phyloP scores from a whole-genome alignment of 805 yeast species.

The Candida taoyuanica region DNA sequence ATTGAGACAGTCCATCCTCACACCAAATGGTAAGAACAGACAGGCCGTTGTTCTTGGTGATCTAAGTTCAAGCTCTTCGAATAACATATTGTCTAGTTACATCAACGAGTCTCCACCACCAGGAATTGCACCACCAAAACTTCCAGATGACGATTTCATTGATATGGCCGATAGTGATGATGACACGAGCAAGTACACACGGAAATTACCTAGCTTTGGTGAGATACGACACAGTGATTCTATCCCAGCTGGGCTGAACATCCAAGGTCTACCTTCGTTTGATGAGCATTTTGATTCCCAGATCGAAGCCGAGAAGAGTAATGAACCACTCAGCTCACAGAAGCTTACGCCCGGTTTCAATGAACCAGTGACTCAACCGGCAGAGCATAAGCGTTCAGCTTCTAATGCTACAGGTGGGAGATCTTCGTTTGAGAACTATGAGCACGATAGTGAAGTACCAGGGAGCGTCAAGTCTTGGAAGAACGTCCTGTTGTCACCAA shows the following conservation, averaged over 20 bases:
- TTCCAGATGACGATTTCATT: slow-evolving; percentile 17
- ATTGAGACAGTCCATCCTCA: slow-evolving; percentile 13
- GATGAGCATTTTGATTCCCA: slow-evolving; percentile 14
- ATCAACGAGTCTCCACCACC: slow-evolving; percentile 24
- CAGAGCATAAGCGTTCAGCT: slow-evolving; percentile 1
- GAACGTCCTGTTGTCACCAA: slow-evolving; percentile 12
- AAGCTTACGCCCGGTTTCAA: not conserved
- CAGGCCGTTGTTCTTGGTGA: slow-evolving; percentile 24
- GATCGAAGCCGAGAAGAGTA: not conserved
- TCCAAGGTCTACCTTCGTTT: slow-evolving; percentile 18
- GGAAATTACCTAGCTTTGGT: slow-evolving; percentile 18
- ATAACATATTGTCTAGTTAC: slow-evolving; percentile 22
- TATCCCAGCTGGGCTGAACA: slow-evolving; percentile 22
- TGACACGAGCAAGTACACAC: slow-evolving; percentile 15
- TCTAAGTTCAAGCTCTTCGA: slow-evolving; percentile 23
- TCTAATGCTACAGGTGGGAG: slow-evolving; percentile 2
- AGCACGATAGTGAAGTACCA: slow-evolving; percentile 4
- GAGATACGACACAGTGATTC: slow-evolving; percentile 19
- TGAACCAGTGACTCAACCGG: not conserved
- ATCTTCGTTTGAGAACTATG: slow-evolving; percentile 4
- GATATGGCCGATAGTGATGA: slow-evolving; percentile 17
- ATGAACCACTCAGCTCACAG: not conserved
- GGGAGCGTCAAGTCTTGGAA: slow-evolving; percentile 11
- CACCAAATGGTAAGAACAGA: slow-evolving; percentile 24
- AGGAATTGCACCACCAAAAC: slow-evolving; percentile 13